These are phyloP conservation scores for Moringa oleifera DNA, from an alignment of 345 rosid species.

Conservation along the genomic window DNA sequence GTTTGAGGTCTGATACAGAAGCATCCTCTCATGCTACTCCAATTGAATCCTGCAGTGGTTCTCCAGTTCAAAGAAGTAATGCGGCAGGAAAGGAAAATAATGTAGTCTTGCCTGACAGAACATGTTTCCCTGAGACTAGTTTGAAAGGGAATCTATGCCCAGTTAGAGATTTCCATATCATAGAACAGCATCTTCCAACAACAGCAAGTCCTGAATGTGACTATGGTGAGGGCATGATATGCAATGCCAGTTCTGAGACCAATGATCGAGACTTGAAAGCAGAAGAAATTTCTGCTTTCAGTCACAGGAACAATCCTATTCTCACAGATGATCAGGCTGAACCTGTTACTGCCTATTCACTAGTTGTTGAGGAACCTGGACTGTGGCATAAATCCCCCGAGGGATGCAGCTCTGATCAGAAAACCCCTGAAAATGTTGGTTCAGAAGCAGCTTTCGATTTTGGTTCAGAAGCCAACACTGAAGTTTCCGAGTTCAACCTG, in stretches of 20 bases:
- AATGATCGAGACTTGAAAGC: slow-evolving; percentile 13
- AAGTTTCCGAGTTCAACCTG: slow-evolving; percentile 5
- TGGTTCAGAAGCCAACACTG: slow-evolving; percentile 14
- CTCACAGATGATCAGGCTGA: slow-evolving; percentile 11
- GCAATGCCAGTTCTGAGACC: slow-evolving; percentile 6
- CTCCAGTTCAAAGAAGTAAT: slow-evolving; percentile 17
- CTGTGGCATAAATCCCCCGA: slow-evolving; percentile 11
- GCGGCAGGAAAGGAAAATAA: slow-evolving; percentile 16
- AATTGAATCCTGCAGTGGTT: slow-evolving; percentile 24
- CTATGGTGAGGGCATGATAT: background rate
- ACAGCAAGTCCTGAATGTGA: slow-evolving; percentile 9
- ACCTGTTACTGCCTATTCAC: background rate
- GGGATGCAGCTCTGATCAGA: slow-evolving; percentile 13
- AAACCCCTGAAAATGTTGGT: background rate
- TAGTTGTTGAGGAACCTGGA: slow-evolving; percentile 6
- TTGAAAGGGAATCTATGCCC: slow-evolving; percentile 14
- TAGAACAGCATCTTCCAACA: slow-evolving; percentile 11
- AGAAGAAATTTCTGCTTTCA: slow-evolving; percentile 19
- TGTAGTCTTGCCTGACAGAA: slow-evolving; percentile 12
- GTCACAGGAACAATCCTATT: slow-evolving; percentile 6
- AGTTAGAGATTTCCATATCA: slow-evolving; percentile 2
- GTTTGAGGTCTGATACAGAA: slow-evolving; percentile 15
- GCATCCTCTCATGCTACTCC: slow-evolving; percentile 34
- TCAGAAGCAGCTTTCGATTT: slow-evolving; percentile 7
- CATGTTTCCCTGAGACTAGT: slow-evolving; percentile 11